phyloP scores from a whole-genome alignment of 2,329 filamentous ascomycete genomes.

The Aspergillus sp. region DNA sequence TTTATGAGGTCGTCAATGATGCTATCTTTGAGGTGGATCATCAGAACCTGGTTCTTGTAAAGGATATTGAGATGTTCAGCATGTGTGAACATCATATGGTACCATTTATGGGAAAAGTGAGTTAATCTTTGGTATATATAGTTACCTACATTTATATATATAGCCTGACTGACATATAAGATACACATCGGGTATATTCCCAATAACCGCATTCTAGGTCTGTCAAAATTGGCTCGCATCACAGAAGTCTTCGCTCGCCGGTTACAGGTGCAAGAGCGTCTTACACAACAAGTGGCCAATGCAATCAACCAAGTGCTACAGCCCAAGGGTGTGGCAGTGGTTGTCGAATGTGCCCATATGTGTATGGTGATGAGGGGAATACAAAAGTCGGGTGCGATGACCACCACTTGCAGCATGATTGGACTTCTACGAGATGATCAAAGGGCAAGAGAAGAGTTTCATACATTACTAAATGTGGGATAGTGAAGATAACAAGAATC shows the following conservation, averaged over 20 bases:
- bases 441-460: not conserved
- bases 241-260: slow-evolving; percentile 89
- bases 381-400: slow-evolving; percentile 72
- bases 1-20: slow-evolving; percentile 77
- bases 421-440: slow-evolving; percentile 3
- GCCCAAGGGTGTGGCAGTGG: slow-evolving; percentile 85
- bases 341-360: slow-evolving; percentile 87
- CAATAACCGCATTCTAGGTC: slow-evolving; percentile 74
- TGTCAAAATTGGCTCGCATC: slow-evolving; percentile 86
- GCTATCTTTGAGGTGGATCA: slow-evolving; percentile 91
- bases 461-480: not conserved
- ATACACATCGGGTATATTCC: slow-evolving; percentile 98
- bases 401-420: slow-evolving; percentile 73
- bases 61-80: slow-evolving; percentile 87
- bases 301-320: slow-evolving; percentile 83
- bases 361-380: slow-evolving; percentile 98
- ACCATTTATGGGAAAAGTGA: slow-evolving; percentile 82
- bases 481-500: not conserved
- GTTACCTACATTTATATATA: not conserved
- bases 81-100: slow-evolving; percentile 93
- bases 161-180: slow-evolving; percentile 37
- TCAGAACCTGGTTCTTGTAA: slow-evolving; percentile 89
- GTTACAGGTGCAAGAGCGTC: slow-evolving; percentile 84
- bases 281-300: slow-evolving; percentile 90
- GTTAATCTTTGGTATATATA: slow-evolving; percentile 2